Evolutionary conservation across 257 asterid genomes (phyloP), one percentile per base, ranked within the genome.

Genomic region (Fraxinus quadrangulata): DNA sequence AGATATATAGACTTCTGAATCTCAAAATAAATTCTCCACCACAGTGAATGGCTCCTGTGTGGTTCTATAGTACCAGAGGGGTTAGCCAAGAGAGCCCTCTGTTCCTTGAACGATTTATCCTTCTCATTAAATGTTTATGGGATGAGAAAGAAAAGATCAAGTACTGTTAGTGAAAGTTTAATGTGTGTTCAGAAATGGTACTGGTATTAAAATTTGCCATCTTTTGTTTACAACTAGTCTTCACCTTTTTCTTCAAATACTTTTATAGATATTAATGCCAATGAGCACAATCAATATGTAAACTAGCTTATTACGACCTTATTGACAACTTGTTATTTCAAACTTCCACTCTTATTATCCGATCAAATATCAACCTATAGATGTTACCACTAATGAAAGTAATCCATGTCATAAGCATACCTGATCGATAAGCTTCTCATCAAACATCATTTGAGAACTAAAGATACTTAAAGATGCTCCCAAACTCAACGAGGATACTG

Each of bases 371-470:
- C 9, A 30, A 66, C 68, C 75, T 39, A 66, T 56, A 75, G 11
- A 39, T 68, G 16, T 45, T 39, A 61, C 17, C 42, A 45, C 79
- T 28, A 42, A 77, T 77, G 70, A 75, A 68, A 63, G 63, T 54
- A 19, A 71, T n/a, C 59, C 78, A 31, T 45, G 36, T 28, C 36
- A 76, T 76, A 78, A 59, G 73, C 84, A 82, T 87, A 96, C 99
- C 97, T 96, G 96, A 88, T 93, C 96, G 67, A 96, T 89, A 79
- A 96, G 90, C 88, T 93, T 96, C 83, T 91, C 98, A 71, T 93
- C 99, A 76, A 85, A 96, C 76, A 96, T 90, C 54, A 96, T 80
- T 72, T 96, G 94, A 74, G 97, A 92, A 83, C 98, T 96, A 88
- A 96, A 96, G 81, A 96, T 88, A 85, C 97, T 88, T 81, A 88